A percentile compares a stretch with the other conserved stretches of the same genome.
Conservation (phyloP, 2,329 filamentous ascomycete genomes). For the Xylariales sp. region DNA sequence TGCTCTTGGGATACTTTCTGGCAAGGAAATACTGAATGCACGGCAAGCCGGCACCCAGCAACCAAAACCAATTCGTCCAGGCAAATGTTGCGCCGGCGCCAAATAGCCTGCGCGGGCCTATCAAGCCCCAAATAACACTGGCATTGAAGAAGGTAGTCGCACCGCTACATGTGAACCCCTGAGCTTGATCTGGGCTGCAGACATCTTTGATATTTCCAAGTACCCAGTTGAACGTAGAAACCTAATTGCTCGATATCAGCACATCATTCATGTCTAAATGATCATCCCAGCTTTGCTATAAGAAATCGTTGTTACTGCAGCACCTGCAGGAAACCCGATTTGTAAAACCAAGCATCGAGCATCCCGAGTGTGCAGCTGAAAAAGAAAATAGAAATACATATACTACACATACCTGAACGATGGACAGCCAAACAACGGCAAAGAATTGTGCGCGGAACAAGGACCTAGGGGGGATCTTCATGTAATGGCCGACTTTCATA, state of each 20-base stretch:
- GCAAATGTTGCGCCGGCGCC: constrained; percentile 40
- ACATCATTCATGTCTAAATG: no score
- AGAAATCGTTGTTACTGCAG: no score
- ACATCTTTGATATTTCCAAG: constrained; percentile 46
- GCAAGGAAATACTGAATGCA: constrained; percentile 44
- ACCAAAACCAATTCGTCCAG: constrained; percentile 50
- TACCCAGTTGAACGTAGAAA: constrained; percentile 32
- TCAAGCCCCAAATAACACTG: constrained; percentile 59
- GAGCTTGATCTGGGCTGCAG: constrained; percentile 41
- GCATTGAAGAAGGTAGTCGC: constrained; percentile 57
- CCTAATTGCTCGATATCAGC: no score
- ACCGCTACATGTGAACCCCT: constrained; percentile 52
- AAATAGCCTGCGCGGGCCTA: constrained; percentile 52
- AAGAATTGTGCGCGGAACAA: constrained; percentile 42
- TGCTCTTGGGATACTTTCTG: constrained; percentile 40
- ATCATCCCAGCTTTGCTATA: no score
- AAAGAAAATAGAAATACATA: no score
- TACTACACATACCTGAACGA: constrained; percentile 34
- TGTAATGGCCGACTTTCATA: constrained; percentile 48
- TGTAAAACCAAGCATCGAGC: no score
- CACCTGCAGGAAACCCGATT: no score
- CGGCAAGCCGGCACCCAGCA: constrained; percentile 46
- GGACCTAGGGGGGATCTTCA: constrained; percentile 47
- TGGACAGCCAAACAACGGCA: constrained; percentile 32
- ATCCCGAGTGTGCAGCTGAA: no score